phyloP scores from a whole-genome alignment of 208 protist species.

The Leishmania martiniquensis region DNA sequence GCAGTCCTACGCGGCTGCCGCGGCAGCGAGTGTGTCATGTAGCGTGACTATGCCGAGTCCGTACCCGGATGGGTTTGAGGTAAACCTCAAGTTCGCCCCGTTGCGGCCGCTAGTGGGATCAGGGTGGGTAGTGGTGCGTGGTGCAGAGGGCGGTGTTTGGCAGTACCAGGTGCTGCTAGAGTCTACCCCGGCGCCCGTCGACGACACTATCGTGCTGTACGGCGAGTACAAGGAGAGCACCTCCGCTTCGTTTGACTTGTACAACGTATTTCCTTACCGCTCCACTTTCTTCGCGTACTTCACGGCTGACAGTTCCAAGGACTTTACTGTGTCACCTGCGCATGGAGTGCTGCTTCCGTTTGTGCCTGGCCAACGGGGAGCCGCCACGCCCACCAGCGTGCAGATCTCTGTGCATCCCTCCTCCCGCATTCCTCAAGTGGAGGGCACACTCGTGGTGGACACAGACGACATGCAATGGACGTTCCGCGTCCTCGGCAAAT shows the following conservation, averaged over 20 bases:
- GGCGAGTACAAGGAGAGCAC: slow-evolving; percentile 56
- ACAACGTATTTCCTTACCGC: slow-evolving; percentile 87
- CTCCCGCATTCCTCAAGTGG: slow-evolving; percentile 69
- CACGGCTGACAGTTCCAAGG: slow-evolving; percentile 78
- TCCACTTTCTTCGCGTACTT: slow-evolving; percentile 91
- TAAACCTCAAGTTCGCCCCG: slow-evolving; percentile 69
- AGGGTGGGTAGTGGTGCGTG: slow-evolving; percentile 69
- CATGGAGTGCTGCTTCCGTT: slow-evolving; percentile 82
- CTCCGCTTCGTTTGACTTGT: slow-evolving; percentile 78
- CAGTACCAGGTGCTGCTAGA: slow-evolving; percentile 85
- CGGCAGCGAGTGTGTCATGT: slow-evolving; percentile 41
- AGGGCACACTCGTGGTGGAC: slow-evolving; percentile 87
- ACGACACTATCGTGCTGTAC: slow-evolving; percentile 87
- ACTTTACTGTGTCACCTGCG: slow-evolving; percentile 76
- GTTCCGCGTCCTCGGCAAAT: slow-evolving; percentile 80
- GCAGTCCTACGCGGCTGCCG: slow-evolving; percentile 50
- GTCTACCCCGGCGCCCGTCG: slow-evolving; percentile 66
- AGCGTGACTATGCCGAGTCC: slow-evolving; percentile 29
- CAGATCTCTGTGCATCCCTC: slow-evolving; percentile 65
- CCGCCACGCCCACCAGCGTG: slow-evolving; percentile 41
- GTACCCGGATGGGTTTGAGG: slow-evolving; percentile 44
- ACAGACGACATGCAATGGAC: slow-evolving; percentile 95
- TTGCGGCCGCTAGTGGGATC: slow-evolving; percentile 76
- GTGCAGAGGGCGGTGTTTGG: slow-evolving; percentile 69
- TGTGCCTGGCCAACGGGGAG: slow-evolving; percentile 50